Evolutionary conservation across 352 stramenopile genomes (phyloP).

Genomic region (Phytophthora palmivora): DNA sequence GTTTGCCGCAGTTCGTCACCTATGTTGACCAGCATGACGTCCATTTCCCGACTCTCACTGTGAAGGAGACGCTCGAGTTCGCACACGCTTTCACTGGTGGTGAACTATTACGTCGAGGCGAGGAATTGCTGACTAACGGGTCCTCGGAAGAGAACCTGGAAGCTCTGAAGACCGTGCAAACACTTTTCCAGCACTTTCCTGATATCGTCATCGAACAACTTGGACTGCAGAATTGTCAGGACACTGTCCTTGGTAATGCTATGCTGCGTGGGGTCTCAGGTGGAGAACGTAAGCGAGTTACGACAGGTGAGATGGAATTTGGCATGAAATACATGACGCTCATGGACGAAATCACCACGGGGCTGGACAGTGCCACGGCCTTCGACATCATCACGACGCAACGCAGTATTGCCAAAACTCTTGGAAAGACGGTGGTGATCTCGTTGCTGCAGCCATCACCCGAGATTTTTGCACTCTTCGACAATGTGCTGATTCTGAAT

Average conservation of each 20-base stretch:
- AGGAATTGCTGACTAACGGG: constrained; percentile 46
- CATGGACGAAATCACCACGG: constrained; percentile 83
- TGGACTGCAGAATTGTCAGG: no score
- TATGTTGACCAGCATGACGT: constrained; percentile 44
- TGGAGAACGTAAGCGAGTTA: no score
- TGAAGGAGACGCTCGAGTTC: constrained; percentile 51
- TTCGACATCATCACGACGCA: constrained; percentile 68
- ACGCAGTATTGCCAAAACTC: constrained; percentile 48
- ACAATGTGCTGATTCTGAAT: constrained; percentile 60
- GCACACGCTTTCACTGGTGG: constrained; percentile 75
- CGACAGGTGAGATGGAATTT: no score
- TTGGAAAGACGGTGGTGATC: constrained; percentile 66
- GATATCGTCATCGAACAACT: constrained; percentile 51
- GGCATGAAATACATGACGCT: no score
- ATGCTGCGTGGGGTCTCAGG: no score
- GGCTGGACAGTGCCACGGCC: constrained; percentile 60
- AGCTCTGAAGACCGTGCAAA: constrained; percentile 37
- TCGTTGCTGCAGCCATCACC: constrained; percentile 82
- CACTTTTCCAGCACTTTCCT: constrained; percentile 37
- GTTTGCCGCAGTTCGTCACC: constrained; percentile 33
- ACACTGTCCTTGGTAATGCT: no score
- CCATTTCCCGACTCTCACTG: constrained; percentile 32
- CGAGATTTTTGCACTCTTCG: constrained; percentile 60
- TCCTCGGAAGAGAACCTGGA: constrained; percentile 34
- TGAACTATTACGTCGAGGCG: constrained; percentile 34